These are phyloP conservation scores for Chenopodium quinoa DNA, from an alignment of 148 eudicot genomes.

Conservation along the genomic window DNA sequence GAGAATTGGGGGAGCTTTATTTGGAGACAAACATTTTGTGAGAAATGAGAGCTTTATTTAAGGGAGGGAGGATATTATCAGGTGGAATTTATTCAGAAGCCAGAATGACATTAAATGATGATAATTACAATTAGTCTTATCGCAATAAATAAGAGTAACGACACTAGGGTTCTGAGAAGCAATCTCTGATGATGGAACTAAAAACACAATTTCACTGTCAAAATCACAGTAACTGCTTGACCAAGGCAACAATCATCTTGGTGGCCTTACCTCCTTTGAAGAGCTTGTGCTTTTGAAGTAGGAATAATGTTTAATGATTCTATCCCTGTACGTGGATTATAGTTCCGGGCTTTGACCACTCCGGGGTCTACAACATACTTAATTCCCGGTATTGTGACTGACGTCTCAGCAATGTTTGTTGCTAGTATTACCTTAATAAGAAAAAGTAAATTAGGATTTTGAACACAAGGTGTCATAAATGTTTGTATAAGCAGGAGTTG, in stretches of 20 bases:
- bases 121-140: not conserved
- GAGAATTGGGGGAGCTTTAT: too few species aligned
- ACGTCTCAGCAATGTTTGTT: slow-evolving; percentile 97
- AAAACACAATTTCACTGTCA: not conserved
- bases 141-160: not conserved
- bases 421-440: slow-evolving; percentile 75
- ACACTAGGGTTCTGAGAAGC: not conserved
- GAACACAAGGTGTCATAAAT: not conserved
- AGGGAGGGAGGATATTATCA: too few species aligned
- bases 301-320: slow-evolving; percentile 71
- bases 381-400: slow-evolving; percentile 97
- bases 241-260: not conserved
- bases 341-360: slow-evolving; percentile 84
- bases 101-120: not conserved
- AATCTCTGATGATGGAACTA: not conserved
- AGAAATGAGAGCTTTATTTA: too few species aligned
- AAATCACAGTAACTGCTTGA: not conserved
- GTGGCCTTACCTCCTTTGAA: slow-evolving; percentile 75
- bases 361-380: slow-evolving; percentile 97
- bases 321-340: slow-evolving; percentile 71
- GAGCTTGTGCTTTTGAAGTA: slow-evolving; percentile 96
- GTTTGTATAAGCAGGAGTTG: not conserved
- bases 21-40: too few species aligned
- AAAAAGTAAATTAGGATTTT: not conserved
- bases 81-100: not conserved